Percentiles rank a stretch among this genome's conserved stretches.
Conservation (phyloP, 805 yeast genomes). For the Isabelozyma heimii region DNA sequence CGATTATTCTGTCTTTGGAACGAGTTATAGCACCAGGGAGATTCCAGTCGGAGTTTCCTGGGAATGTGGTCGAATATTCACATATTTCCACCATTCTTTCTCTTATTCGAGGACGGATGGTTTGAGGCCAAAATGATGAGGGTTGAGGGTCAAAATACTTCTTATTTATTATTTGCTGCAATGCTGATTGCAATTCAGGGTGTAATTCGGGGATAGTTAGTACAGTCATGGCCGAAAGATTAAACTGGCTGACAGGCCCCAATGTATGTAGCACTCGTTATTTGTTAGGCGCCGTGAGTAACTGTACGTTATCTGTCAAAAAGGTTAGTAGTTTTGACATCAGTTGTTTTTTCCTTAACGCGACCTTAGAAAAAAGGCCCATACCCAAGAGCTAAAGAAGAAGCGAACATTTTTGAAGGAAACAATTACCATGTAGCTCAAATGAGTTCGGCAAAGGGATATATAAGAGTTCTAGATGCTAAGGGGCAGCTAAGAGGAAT, state of each 20-base stretch:
- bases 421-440: too few relatives aligned
- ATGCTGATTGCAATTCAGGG: neutral
- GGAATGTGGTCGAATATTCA: constrained; percentile 1
- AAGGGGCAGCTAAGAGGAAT: too few relatives aligned
- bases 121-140: constrained; percentile 6
- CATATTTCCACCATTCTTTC: constrained; percentile 5
- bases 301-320: neutral
- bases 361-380: neutral
- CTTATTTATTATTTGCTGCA: constrained; percentile 1
- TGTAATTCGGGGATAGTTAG: neutral
- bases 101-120: constrained; percentile 8
- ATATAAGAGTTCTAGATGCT: too few relatives aligned
- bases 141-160: constrained; percentile 1
- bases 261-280: too few relatives aligned
- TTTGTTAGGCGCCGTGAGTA: too few relatives aligned
- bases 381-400: neutral
- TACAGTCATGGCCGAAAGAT: neutral
- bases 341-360: neutral
- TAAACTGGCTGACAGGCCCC: neutral
- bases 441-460: too few relatives aligned
- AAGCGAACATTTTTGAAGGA: neutral
- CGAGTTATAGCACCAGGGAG: constrained; percentile 1
- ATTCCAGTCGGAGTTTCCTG: constrained; percentile 8
- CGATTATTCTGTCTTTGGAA: constrained; percentile 24
- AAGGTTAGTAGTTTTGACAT: neutral